Evolutionary conservation across 2,329 filamentous ascomycete genomes (phyloP), one percentile per base, ranked within the genome.

Genomic region (Calycina marina): DNA sequence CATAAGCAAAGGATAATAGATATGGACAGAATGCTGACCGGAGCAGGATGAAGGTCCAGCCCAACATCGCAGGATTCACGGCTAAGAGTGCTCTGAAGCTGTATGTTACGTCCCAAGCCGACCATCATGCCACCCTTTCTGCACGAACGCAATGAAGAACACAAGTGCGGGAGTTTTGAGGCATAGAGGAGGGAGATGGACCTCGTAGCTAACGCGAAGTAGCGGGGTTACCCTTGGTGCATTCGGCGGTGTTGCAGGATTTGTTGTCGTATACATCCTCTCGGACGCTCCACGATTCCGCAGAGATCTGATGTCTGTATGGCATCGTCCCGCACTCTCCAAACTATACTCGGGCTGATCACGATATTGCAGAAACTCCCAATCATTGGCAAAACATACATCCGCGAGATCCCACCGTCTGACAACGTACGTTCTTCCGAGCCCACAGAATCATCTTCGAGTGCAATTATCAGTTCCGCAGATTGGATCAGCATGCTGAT

Each of bases 251-350:
- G 67, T 69, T 37, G 68, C 66, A 39, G 63, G 52, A 25, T 35
- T 63, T 46, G 61, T 72, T 41, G 68, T 59, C 42, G 58, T 72
- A 41, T 62, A 76, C 46, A 71, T 68, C 62, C 72, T 67, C 42
- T 74, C 70, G 25, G 72, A 72, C 44, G 65, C 77, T 30, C 73
- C 73, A 43, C 63, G 61, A 52, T 59, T 77, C 43, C 59, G 70
- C 54, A 52, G 50, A 29, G 73, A 78, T 47, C 60, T 78, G 41
- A 63, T 77, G 41, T 56, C 62, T 53, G 69, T 72, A 57, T 36
- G 59, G 36, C 27, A 4, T 3, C 18, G 4, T 11, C 5, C 22
- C 4, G 4, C 13, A 17, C 11, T 12, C 17, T 30, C n/a, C 9
- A 8, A 12, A 13, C 10, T 9, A 13, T n/a, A 14, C 12, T 25